Evolutionary conservation across 352 stramenopile genomes (phyloP).

Genomic region (Phytophthora cajani): DNA sequence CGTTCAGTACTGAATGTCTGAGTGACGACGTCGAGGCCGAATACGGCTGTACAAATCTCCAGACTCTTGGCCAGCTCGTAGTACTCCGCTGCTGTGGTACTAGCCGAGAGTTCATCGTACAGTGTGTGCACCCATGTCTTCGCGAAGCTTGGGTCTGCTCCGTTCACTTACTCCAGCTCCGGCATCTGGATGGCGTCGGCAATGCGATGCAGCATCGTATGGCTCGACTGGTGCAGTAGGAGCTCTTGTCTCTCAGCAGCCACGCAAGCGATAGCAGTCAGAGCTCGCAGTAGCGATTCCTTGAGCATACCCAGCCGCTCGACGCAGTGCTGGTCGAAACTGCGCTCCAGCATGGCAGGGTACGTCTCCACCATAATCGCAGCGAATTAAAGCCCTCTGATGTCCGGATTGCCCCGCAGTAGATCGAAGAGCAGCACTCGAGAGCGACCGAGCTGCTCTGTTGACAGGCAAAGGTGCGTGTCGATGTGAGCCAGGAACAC

Average conservation of each 20-base stretch:
- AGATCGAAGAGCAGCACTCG: conserved; percentile 60
- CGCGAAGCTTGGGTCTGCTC: conserved; percentile 2
- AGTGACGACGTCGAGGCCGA: conserved; percentile 15
- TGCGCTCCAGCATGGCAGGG: neutral
- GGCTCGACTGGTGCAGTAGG: conserved; percentile 39
- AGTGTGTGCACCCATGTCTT: conserved; percentile 14
- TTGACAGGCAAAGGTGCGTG: conserved; percentile 38
- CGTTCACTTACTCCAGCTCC: conserved; percentile 32
- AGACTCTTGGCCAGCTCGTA: neutral
- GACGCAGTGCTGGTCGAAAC: neutral
- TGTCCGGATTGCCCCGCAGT: conserved; percentile 43
- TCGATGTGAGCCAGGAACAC: conserved; percentile 54
- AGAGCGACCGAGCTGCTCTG: conserved; percentile 27
- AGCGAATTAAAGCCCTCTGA: conserved; percentile 53
- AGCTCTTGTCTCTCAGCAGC: conserved; percentile 41
- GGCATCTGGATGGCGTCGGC: conserved; percentile 40
- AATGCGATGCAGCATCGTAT: conserved; percentile 45
- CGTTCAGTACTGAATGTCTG: conserved; percentile 28
- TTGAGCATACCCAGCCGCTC: neutral
- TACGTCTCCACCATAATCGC: conserved; percentile 5
- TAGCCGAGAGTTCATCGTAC: neutral
- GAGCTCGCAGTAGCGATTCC: neutral
- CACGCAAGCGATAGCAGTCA: conserved; percentile 4
- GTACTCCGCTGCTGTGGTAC: neutral
- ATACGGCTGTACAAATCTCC: conserved; percentile 19